A percentile compares a stretch with the other conserved stretches of the same genome.
phyloP scores from a whole-genome alignment of 2,329 filamentous ascomycete genomes.

The Pyrenochaeta sp. region DNA sequence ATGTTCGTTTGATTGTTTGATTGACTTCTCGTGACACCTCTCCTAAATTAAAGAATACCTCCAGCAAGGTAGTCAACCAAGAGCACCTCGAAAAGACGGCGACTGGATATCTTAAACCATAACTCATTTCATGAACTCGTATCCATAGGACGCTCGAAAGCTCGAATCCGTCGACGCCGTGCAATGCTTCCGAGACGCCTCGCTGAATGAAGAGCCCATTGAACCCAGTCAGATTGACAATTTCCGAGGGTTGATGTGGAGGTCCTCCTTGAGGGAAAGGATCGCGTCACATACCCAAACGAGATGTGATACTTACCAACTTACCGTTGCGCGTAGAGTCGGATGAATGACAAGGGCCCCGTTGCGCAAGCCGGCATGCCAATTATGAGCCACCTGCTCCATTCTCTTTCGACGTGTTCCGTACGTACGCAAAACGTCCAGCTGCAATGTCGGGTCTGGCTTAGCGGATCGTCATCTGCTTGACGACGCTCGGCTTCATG shows the following conservation, averaged over 20 bases:
- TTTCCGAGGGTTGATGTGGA: conserved; percentile 46
- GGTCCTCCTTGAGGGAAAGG: conserved; percentile 29
- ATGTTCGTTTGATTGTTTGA: conserved; percentile 5
- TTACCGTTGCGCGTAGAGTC: conserved; percentile 54
- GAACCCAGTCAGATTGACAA: conserved; percentile 29
- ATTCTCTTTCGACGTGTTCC: conserved; percentile 9
- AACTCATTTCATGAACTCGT: conserved; percentile 28
- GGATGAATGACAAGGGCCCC: conserved; percentile 41
- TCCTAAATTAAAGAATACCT: background rate
- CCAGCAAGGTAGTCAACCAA: background rate
- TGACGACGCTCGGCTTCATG: conserved; percentile 82
- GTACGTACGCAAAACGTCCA: background rate
- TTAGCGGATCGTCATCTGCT: conserved; percentile 80
- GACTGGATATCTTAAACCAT: conserved; percentile 17
- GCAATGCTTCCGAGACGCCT: conserved; percentile 45
- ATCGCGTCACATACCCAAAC: conserved; percentile 52
- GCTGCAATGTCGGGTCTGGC: background rate
- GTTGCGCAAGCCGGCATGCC: conserved; percentile 48
- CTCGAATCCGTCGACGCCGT: conserved; percentile 25
- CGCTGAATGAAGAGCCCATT: conserved; percentile 32
- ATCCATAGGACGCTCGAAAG: conserved; percentile 38
- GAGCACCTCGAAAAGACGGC: conserved; percentile 12
- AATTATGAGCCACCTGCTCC: conserved; percentile 26
- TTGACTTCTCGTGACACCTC: conserved; percentile 1
- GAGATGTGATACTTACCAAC: conserved; percentile 54